Evolutionary conservation across 2,329 filamentous ascomycete species (phyloP).

Genomic region (Magnaporthiopsis incrustans): DNA sequence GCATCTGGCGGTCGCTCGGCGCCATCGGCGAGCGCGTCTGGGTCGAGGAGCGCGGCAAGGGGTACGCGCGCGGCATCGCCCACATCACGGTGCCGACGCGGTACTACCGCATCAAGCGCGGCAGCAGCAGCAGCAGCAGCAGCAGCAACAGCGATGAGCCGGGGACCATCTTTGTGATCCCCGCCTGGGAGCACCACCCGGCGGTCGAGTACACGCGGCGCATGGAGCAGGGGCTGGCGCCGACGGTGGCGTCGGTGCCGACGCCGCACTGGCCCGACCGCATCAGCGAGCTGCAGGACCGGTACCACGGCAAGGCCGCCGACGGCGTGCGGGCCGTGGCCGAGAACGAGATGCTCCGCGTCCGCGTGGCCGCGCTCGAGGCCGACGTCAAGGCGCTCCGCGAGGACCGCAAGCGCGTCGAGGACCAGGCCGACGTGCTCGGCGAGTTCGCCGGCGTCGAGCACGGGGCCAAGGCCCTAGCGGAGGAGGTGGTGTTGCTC

Average conservation of each 20-base stretch:
- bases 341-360: slow-evolving; percentile 2
- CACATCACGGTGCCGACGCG: slow-evolving; percentile 41
- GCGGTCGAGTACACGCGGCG: slow-evolving; percentile 32
- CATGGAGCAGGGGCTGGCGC: slow-evolving; percentile 30
- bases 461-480: not conserved
- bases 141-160: not conserved
- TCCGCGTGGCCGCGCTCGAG: slow-evolving; percentile 5
- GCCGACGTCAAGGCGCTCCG: slow-evolving; percentile 9
- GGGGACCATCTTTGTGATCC: slow-evolving; percentile 45
- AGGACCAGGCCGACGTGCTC: slow-evolving; percentile 11
- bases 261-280: slow-evolving; percentile 20
- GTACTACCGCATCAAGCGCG: slow-evolving; percentile 38
- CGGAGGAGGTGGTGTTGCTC: not conserved
- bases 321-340: slow-evolving; percentile 5
- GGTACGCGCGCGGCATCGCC: slow-evolving; percentile 36
- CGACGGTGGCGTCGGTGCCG: slow-evolving; percentile 26
- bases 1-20: slow-evolving; percentile 26
- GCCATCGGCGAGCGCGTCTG: slow-evolving; percentile 32
- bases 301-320: slow-evolving; percentile 12
- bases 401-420: slow-evolving; percentile 10
- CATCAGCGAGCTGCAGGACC: slow-evolving; percentile 25
- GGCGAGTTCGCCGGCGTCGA: slow-evolving; percentile 9
- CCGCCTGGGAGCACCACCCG: slow-evolving; percentile 39
- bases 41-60: slow-evolving; percentile 18
- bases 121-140: not conserved